Base-by-base conservation (phyloP, 805 yeast species). In the Helenozyma rhizophorensis region DNA sequence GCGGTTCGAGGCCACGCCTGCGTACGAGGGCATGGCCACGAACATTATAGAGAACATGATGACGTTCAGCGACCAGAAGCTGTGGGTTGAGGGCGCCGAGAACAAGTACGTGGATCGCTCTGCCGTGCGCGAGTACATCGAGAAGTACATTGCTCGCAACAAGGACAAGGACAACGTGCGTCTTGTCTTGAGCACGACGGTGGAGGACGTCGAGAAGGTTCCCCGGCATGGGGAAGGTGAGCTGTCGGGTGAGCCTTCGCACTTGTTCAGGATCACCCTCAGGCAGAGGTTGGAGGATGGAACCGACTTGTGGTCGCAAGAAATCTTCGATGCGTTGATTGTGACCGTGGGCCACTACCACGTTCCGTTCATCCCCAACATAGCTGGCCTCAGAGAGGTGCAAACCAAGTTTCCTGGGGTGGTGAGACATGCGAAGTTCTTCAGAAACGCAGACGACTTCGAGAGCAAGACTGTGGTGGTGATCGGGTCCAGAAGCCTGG, bases 291-390 rank as follows among this genome's bases (percentile, higher is more conserved):
- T 41, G 27, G 25, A 31, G 15, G 49, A 48, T 9, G 41, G 42
- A 1, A 10, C 48, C 3, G 72, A 66, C 19, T 27, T 43, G 8
- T 68, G 74, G 74, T 56, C 43, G 39, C 61, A 53, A 30, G 53
- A 58, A 26, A 48, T 39, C 9, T 70, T 55, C 37, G 74, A 71
- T 18, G 37, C 39, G 18, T 12, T 71, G 13, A 53, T 70, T 14
- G 58, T 71, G 12, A 70, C 74, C 7, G 60, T 62, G 12, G 77
- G 77, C 14, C 76, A 71, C 48, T 71, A 70, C 45, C 70, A 67
- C 36, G 48, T 63, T 4, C 76, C 77, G 1, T 65, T 40, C 34
- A 61, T 71, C 27, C 76, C 76, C 6, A 49, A 53, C 4, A 67
- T 67, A 4, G 50, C 54, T 4, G 77, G 76, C 1, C 48, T 70